phyloP scores from a whole-genome alignment of 2,329 filamentous ascomycete genomes.

The Didymosphaeria variabile region DNA sequence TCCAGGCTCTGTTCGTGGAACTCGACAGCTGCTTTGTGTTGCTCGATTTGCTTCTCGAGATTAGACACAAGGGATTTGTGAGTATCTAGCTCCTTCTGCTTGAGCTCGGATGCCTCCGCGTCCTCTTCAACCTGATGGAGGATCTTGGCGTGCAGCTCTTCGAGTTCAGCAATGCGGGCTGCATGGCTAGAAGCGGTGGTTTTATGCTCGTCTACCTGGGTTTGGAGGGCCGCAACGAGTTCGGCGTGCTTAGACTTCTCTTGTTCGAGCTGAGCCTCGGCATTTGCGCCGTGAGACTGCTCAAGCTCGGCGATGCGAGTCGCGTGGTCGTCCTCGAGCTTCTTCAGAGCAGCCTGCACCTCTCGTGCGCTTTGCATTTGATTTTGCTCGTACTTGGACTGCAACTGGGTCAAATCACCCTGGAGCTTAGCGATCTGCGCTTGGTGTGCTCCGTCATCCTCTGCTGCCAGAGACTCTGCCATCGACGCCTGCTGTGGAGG shows the following conservation, averaged over 20 bases:
- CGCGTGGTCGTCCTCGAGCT: slow-evolving; percentile 47
- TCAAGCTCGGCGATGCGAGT: slow-evolving; percentile 42
- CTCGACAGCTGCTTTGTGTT: slow-evolving; percentile 64
- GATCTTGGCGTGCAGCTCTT: slow-evolving; percentile 73
- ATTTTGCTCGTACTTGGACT: slow-evolving; percentile 79
- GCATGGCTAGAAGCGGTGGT: slow-evolving; percentile 74
- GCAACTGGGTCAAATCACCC: slow-evolving; percentile 76
- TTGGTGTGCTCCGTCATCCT: slow-evolving; percentile 54
- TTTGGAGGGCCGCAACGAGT: slow-evolving; percentile 67
- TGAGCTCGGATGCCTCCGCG: slow-evolving; percentile 66
- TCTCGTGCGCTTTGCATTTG: slow-evolving; percentile 77
- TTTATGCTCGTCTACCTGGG: slow-evolving; percentile 84
- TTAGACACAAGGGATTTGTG: slow-evolving; percentile 62
- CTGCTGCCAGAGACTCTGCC: slow-evolving; percentile 26
- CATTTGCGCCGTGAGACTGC: slow-evolving; percentile 36
- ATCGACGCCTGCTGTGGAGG: slow-evolving; percentile 19
- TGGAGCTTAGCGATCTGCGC: slow-evolving; percentile 73
- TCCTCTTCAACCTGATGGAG: slow-evolving; percentile 74
- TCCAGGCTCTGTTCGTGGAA: slow-evolving; percentile 64
- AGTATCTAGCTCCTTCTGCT: slow-evolving; percentile 61
- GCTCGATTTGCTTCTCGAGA: slow-evolving; percentile 65
- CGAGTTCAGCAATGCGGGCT: slow-evolving; percentile 75
- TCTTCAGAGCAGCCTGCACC: slow-evolving; percentile 69
- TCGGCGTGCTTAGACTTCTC: slow-evolving; percentile 59
- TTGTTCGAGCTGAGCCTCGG: slow-evolving; percentile 47